Conservation (phyloP, 2,329 filamentous ascomycete species). For the Sporothrix sp. region DNA sequence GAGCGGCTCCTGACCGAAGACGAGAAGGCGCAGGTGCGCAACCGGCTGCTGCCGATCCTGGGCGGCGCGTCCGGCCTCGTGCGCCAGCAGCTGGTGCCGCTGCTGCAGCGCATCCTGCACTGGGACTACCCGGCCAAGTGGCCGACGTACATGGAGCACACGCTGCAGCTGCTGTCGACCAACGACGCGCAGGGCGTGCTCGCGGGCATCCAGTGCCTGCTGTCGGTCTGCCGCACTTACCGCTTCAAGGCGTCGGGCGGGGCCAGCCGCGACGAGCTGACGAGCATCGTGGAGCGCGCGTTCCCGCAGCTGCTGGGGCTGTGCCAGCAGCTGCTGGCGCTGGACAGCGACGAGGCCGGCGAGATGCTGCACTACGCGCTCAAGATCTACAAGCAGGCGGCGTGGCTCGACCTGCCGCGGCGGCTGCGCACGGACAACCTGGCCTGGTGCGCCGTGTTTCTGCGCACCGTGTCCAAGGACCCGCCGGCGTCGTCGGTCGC, state of each 20-base stretch:
- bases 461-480: constrained; percentile 78
- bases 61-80: constrained; percentile 70
- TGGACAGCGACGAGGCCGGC: constrained; percentile 86
- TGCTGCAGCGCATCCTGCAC: constrained; percentile 91
- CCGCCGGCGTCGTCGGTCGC: constrained; percentile 69
- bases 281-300: constrained; percentile 83
- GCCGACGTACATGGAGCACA: constrained; percentile 91
- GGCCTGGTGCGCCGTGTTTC: constrained; percentile 91
- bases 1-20: constrained; percentile 73
- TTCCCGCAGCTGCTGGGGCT: constrained; percentile 83
- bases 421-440: constrained; percentile 76
- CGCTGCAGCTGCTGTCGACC: constrained; percentile 75
- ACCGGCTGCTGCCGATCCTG: constrained; percentile 80
- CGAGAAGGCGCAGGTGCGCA: constrained; percentile 78
- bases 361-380: constrained; percentile 94
- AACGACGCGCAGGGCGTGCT: constrained; percentile 82
- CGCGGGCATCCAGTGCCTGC: constrained; percentile 83
- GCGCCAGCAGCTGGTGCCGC: constrained; percentile 85
- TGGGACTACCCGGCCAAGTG: constrained; percentile 91
- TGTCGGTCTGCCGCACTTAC: constrained; percentile 92
- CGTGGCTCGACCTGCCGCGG: constrained; percentile 80
- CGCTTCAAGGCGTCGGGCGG: constrained; percentile 79
- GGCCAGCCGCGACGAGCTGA: constrained; percentile 70
- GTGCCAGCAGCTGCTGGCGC: constrained; percentile 78
- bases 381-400: constrained; percentile 97